Conservation (phyloP, 2,329 filamentous ascomycete genomes). For the Balansia obtecta region DNA sequence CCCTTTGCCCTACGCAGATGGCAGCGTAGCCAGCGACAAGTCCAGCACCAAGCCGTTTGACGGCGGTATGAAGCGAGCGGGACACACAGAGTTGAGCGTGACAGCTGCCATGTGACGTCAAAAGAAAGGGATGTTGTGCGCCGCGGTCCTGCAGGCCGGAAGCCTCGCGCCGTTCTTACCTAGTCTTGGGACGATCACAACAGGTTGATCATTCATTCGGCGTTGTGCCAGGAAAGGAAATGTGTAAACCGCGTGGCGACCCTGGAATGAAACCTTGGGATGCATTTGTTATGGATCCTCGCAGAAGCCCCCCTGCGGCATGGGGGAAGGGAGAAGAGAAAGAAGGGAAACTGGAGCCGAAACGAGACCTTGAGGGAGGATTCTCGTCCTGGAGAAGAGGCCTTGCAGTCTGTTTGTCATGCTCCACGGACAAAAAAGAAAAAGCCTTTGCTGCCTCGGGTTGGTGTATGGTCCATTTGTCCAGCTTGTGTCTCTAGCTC, state of each 20-base stretch:
- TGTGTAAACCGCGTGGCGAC: not conserved
- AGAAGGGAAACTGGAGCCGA: not conserved
- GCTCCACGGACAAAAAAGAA: too few species aligned
- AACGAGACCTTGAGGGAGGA: not conserved
- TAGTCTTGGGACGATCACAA: not conserved
- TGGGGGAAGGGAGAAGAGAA: not conserved
- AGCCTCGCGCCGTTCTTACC: not conserved
- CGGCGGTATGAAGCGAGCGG: not conserved
- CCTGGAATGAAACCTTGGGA: not conserved
- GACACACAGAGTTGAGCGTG: not conserved
- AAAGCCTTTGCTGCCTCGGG: too few species aligned
- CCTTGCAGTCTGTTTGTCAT: not conserved
- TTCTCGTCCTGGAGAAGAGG: not conserved
- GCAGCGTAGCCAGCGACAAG: not conserved
- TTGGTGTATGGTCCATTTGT: too few species aligned
- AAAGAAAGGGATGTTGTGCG: not conserved
- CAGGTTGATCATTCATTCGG: not conserved
- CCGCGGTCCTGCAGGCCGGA: not conserved
- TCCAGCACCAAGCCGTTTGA: not conserved
- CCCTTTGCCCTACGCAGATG: not conserved
- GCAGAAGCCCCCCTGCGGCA: not conserved
- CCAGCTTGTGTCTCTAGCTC: not conserved
- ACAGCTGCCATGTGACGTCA: conserved; percentile 1
- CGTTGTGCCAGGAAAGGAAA: not conserved
- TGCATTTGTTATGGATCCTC: not conserved